Evolutionary conservation across 257 asterid genomes (phyloP).

Genomic region (Oldenlandia corymbosa): DNA sequence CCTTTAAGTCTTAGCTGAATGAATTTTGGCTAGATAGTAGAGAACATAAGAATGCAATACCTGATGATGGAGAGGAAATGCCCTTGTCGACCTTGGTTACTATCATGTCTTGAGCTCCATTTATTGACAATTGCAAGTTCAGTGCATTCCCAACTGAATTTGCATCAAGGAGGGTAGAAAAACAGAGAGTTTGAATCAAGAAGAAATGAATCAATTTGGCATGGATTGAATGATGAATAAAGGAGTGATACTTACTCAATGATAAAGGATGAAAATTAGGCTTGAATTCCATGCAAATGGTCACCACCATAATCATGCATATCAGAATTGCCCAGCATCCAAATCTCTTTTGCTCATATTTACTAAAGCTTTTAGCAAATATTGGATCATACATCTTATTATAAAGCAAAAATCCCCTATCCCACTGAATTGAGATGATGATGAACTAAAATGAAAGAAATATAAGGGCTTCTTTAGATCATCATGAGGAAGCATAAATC

Average conservation of each 20-base stretch:
- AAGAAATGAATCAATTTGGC: background rate
- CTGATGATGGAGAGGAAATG: background rate
- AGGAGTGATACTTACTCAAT: conserved; percentile 38
- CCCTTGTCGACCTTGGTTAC: conserved; percentile 9
- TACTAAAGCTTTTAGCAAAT: conserved; percentile 52
- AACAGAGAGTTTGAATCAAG: too few relatives aligned
- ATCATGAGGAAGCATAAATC: conserved; percentile 10
- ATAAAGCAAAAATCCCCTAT: conserved; percentile 4
- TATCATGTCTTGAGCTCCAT: conserved; percentile 30
- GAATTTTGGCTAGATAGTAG: too few relatives aligned
- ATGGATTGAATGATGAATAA: too few relatives aligned
- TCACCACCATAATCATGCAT: conserved; percentile 30
- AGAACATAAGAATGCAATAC: background rate
- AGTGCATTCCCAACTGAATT: conserved; percentile 40
- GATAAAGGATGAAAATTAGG: conserved; percentile 37
- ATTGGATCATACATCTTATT: conserved; percentile 65
- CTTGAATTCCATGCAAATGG: conserved; percentile 36
- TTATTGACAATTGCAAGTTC: conserved; percentile 32
- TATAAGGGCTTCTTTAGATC: background rate
- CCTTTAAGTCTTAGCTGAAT: too few relatives aligned
- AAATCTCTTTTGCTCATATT: conserved; percentile 44
- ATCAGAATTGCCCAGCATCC: conserved; percentile 37
- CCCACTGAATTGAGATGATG: conserved; percentile 2
- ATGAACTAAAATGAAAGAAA: too few relatives aligned
- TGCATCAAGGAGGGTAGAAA: conserved; percentile 5